phyloP scores from a whole-genome alignment of 257 asterid species.

The Perilla frutescens region DNA sequence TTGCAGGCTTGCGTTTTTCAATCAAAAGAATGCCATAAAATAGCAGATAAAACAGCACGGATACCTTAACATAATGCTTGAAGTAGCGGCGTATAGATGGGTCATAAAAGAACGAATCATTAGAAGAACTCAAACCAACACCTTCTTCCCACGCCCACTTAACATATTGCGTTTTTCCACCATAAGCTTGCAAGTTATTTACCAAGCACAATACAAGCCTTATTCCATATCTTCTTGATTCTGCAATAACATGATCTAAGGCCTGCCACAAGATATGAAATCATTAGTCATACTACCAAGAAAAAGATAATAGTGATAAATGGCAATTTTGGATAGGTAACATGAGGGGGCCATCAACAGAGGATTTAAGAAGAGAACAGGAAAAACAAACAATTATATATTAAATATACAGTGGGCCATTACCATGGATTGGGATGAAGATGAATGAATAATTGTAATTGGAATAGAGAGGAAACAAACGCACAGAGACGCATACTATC shows the following conservation, averaged over 20 bases:
- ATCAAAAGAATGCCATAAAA: constrained; percentile 17
- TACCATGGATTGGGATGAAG: constrained; percentile 27
- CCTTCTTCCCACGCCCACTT: constrained; percentile 99
- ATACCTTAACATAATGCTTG: constrained; percentile 89
- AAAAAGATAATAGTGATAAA: constrained; percentile 16
- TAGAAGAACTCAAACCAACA: constrained; percentile 89
- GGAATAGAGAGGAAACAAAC: constrained; percentile 6
- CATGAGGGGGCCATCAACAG: not conserved
- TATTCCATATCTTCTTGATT: constrained; percentile 72
- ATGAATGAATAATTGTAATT: constrained; percentile 13
- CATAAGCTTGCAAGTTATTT: constrained; percentile 94
- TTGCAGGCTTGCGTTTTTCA: constrained; percentile 15
- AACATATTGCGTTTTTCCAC: constrained; percentile 95
- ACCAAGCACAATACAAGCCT: constrained; percentile 83
- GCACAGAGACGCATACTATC: constrained; percentile 18
- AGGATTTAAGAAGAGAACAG: constrained; percentile 4
- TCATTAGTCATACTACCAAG: constrained; percentile 23
- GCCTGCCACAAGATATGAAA: constrained; percentile 55
- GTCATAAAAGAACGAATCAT: constrained; percentile 97
- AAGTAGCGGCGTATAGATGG: constrained; percentile 89
- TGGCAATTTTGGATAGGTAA: constrained; percentile 14
- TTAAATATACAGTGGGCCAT: constrained; percentile 28
- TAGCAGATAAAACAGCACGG: constrained; percentile 22
- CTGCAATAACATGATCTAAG: constrained; percentile 93
- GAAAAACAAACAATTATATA: constrained; percentile 9